Conservation (phyloP, 2,329 filamentous ascomycete genomes). For the Dothideomycetes sp. region DNA sequence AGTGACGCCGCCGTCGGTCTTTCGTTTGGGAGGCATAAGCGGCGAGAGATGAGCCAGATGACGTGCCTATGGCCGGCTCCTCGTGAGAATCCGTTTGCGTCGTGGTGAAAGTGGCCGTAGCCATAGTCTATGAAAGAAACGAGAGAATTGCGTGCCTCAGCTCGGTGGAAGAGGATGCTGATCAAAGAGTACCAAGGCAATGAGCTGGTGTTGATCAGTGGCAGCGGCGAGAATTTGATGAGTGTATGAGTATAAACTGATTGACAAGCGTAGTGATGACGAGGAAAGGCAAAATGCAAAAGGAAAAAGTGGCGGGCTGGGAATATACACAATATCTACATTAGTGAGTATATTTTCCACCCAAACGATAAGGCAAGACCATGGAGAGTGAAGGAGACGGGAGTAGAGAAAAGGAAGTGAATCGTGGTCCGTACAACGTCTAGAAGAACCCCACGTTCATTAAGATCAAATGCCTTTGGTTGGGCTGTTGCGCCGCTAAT, state of each 20-base stretch:
- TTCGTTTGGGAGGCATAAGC: conserved; percentile 23
- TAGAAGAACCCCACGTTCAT: not conserved
- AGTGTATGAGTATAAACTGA: too few species aligned
- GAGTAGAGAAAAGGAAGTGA: not conserved
- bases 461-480: not conserved
- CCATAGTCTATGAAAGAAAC: conserved; percentile 5
- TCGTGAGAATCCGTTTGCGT: conserved; percentile 26
- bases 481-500: not conserved
- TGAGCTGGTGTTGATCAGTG: too few species aligned
- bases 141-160: too few species aligned
- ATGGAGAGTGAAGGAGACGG: not conserved
- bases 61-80: conserved; percentile 30
- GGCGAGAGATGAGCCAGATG: conserved; percentile 22
- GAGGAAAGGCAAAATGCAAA: too few species aligned
- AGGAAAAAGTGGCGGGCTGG: too few species aligned
- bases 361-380: too few species aligned
- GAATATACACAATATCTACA: too few species aligned
- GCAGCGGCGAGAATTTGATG: too few species aligned
- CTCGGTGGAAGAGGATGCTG: too few species aligned
- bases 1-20: conserved; percentile 31
- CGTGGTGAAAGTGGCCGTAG: conserved; percentile 12
- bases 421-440: not conserved
- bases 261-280: too few species aligned
- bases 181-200: too few species aligned
- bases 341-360: too few species aligned